phyloP scores from a whole-genome alignment of 371 early-diverging fungal species.

The Mucor sp. region DNA sequence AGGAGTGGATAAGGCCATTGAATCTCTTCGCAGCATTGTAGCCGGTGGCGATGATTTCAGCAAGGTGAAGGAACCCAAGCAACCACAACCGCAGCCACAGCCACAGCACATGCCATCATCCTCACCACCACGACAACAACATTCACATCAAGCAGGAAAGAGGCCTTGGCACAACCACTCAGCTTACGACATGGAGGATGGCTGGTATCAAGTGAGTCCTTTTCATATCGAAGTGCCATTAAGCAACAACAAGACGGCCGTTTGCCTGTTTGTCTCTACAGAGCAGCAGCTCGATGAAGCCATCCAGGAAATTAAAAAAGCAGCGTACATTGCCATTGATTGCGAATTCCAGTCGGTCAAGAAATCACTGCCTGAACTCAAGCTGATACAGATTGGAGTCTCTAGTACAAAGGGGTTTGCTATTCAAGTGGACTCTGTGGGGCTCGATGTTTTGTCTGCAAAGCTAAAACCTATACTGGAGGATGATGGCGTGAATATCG shows the following conservation, averaged over 20 bases:
- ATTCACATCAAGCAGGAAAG: neutral
- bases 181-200: slow-evolving; percentile 13
- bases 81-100: neutral
- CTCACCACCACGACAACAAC: neutral
- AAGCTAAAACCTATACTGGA: slow-evolving; percentile 31
- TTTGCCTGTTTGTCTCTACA: slow-evolving; percentile 28
- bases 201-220: slow-evolving; percentile 27
- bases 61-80: neutral
- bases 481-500: slow-evolving; percentile 8
- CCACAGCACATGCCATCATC: neutral
- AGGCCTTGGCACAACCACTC: neutral
- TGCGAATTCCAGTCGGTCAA: slow-evolving; percentile 45
- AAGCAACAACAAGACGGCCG: slow-evolving; percentile 5
- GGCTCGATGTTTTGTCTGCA: slow-evolving; percentile 25
- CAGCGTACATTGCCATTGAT: slow-evolving; percentile 31
- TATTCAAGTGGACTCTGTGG: slow-evolving; percentile 44
- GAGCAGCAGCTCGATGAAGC: slow-evolving; percentile 26
- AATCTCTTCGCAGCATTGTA: slow-evolving; percentile 3
- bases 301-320: slow-evolving; percentile 10
- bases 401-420: slow-evolving; percentile 39
- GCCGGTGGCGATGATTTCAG: neutral
- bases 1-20: slow-evolving; percentile 8
- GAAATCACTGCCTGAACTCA: slow-evolving; percentile 34
- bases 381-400: slow-evolving; percentile 45
- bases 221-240: slow-evolving; percentile 9